These are phyloP conservation scores for Sisymbrium irio DNA, from an alignment of 345 rosid species.

Conservation along the genomic window DNA sequence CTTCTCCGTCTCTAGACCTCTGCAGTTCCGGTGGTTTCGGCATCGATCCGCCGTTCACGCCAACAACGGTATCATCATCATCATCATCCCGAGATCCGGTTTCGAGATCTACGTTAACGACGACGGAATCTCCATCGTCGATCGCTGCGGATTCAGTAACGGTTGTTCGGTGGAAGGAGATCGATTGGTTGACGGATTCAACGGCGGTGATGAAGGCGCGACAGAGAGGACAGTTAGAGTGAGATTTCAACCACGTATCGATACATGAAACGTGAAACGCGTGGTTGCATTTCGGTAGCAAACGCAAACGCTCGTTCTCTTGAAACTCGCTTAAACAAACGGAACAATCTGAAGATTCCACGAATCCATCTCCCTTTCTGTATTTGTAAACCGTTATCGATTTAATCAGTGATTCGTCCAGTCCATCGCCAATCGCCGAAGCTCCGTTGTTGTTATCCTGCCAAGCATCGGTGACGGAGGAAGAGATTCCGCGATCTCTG, in stretches of 20 bases:
- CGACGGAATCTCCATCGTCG: constrained; percentile 33
- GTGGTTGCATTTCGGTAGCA: constrained; percentile 75
- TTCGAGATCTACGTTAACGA: constrained; percentile 43
- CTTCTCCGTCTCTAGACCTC: neutral
- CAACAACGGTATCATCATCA: constrained; percentile 28
- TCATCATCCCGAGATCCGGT: constrained; percentile 19
- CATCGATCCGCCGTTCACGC: neutral
- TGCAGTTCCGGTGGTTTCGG: constrained; percentile 6
- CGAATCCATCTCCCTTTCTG: constrained; percentile 50
- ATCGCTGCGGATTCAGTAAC: neutral
- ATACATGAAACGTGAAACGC: constrained; percentile 84
- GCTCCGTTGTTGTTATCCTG: neutral
- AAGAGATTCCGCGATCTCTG: neutral
- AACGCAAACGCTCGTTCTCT: constrained; percentile 62
- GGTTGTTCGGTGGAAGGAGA: too few relatives aligned
- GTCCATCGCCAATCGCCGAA: constrained; percentile 33
- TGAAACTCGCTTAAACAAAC: constrained; percentile 73
- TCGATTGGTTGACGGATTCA: too few relatives aligned
- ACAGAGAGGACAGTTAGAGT: constrained; percentile 86
- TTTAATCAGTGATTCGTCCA: constrained; percentile 61
- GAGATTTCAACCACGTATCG: constrained; percentile 83
- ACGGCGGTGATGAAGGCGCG: constrained; percentile 35
- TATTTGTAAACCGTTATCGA: constrained; percentile 58
- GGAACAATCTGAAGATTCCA: constrained; percentile 73
- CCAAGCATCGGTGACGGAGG: constrained; percentile 22